Evolutionary conservation across 2,329 filamentous ascomycete genomes (phyloP).

Genomic region (Xylaria polymorpha): DNA sequence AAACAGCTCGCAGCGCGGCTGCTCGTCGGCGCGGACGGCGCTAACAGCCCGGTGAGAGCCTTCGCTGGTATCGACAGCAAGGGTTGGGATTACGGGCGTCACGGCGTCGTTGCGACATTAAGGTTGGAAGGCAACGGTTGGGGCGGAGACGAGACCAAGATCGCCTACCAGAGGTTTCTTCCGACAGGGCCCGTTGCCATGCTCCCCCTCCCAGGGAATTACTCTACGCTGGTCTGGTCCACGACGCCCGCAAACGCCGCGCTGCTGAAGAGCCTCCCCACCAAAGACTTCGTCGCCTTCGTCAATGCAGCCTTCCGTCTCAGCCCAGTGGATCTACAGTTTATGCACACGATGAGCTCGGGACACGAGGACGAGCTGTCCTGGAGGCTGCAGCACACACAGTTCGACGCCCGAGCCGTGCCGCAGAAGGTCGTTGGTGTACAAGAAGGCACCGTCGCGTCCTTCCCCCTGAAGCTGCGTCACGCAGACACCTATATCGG

Average conservation of each 20-base stretch:
- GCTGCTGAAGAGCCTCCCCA: conserved; percentile 78
- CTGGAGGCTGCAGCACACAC: conserved; percentile 84
- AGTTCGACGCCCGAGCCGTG: conserved; percentile 62
- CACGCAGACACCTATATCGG: conserved; percentile 95
- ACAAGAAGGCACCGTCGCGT: conserved; percentile 83
- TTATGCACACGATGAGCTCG: conserved; percentile 74
- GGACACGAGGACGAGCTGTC: conserved; percentile 78
- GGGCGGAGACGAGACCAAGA: conserved; percentile 69
- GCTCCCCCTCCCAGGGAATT: conserved; percentile 85
- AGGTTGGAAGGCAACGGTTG: conserved; percentile 72
- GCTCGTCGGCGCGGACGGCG: conserved; percentile 91
- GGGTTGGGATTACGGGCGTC: conserved; percentile 93
- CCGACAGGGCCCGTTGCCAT: conserved; percentile 92
- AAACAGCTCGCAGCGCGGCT: conserved; percentile 80
- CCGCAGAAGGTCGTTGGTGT: conserved; percentile 76
- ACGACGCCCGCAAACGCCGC: conserved; percentile 85
- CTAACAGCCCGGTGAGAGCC: conserved; percentile 89
- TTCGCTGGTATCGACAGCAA: conserved; percentile 88
- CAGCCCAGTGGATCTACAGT: conserved; percentile 80
- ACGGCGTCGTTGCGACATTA: conserved; percentile 92
- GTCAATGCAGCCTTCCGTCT: conserved; percentile 95
- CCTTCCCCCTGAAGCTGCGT: conserved; percentile 89
- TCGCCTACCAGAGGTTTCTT: conserved; percentile 94
- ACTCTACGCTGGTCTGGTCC: conserved; percentile 92
- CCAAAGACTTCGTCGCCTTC: conserved; percentile 81